These are phyloP conservation scores for Fusarium sp. DNA, from an alignment of 2,329 filamentous ascomycete genomes.

Conservation along the genomic window DNA sequence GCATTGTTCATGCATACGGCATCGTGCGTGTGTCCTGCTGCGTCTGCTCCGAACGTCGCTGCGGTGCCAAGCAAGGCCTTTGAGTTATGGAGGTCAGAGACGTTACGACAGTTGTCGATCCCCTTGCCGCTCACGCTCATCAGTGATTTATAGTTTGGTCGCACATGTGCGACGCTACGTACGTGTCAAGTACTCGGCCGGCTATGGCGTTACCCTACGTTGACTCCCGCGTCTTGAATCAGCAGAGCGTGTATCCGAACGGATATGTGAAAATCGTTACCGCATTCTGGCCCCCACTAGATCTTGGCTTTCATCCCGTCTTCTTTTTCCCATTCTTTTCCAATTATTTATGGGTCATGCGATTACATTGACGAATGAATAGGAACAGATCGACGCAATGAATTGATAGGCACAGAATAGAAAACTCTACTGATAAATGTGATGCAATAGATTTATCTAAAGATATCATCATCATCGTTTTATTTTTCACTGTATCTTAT, in stretches of 20 bases:
- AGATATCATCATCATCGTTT: background rate
- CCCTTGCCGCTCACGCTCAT: slow-evolving; percentile 2
- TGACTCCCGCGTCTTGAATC: background rate
- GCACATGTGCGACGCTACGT: background rate
- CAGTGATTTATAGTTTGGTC: background rate
- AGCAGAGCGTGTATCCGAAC: background rate
- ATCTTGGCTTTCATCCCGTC: slow-evolving; percentile 7
- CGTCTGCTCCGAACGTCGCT: slow-evolving; percentile 37
- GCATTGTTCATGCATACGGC: background rate
- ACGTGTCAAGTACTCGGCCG: background rate
- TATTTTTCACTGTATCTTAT: background rate
- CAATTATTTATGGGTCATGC: slow-evolving; percentile 6
- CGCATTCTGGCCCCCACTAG: background rate
- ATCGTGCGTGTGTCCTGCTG: background rate
- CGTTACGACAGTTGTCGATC: slow-evolving; percentile 13
- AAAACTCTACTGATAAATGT: slow-evolving; percentile 19
- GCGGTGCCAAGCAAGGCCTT: slow-evolving; percentile 24
- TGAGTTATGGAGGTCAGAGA: slow-evolving; percentile 11
- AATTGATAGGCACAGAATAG: background rate
- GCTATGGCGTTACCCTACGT: slow-evolving; percentile 1
- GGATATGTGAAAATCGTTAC: slow-evolving; percentile 6
- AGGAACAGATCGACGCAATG: slow-evolving; percentile 1
- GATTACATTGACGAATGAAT: slow-evolving; percentile 4
- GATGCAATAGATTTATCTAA: slow-evolving; percentile 13
- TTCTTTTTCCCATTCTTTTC: slow-evolving; percentile 4